Evolutionary conservation across 495 filamentous ascomycete species (phyloP).

Genomic region (Annulohypoxylon maeteangense): DNA sequence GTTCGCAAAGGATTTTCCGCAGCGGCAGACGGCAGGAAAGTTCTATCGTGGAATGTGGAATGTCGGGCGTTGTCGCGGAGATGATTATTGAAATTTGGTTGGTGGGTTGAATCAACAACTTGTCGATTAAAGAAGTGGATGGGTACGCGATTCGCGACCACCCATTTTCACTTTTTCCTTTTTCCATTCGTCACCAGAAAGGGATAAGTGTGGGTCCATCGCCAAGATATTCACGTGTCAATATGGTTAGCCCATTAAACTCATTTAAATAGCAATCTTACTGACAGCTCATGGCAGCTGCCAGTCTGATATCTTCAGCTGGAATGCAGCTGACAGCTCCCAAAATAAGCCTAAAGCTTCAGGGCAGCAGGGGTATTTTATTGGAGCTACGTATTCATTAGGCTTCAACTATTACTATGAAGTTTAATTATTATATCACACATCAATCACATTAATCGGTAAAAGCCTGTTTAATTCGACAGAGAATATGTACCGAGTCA

Average conservation of each 20-base stretch:
- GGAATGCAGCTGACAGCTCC: background rate
- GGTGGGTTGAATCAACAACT: conserved; percentile 43
- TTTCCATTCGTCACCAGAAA: conserved; percentile 31
- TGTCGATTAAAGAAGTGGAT: conserved; percentile 25
- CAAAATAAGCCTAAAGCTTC: background rate
- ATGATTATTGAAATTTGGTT: conserved; percentile 41
- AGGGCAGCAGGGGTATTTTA: background rate
- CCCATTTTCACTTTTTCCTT: conserved; percentile 9
- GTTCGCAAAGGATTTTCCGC: conserved; percentile 16
- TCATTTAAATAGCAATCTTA: background rate
- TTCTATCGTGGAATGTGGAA: conserved; percentile 23
- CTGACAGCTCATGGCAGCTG: conserved; percentile 3
- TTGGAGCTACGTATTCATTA: conserved; percentile 16
- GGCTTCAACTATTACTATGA: background rate
- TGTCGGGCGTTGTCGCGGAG: conserved; percentile 42
- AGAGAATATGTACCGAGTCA: background rate
- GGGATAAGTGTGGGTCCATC: conserved; percentile 20
- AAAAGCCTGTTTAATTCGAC: background rate
- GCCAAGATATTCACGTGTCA: conserved; percentile 44
- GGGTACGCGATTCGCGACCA: conserved; percentile 50
- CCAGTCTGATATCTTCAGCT: background rate
- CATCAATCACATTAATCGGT: background rate
- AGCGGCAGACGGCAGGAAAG: conserved; percentile 2
- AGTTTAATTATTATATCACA: background rate
- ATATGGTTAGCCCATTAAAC: conserved; percentile 11